Evolutionary conservation across 2,329 filamentous ascomycete genomes (phyloP).

Genomic region (Fusarium proliferatum): DNA sequence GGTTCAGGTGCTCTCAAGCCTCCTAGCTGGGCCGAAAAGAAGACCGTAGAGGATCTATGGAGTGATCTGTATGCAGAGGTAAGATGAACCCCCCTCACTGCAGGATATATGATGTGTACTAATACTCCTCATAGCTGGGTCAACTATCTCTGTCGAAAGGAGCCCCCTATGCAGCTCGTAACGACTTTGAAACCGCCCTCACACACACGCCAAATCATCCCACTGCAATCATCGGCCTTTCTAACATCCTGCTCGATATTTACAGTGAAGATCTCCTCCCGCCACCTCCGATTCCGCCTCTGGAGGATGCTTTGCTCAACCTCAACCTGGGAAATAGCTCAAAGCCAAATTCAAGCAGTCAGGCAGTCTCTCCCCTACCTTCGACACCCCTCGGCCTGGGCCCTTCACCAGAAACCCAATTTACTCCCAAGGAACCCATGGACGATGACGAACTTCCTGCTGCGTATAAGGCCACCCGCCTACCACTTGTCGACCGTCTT

Average conservation of each 20-base stretch:
- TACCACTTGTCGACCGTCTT: constrained; percentile 83
- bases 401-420: constrained; percentile 37
- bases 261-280: constrained; percentile 77
- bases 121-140: constrained; percentile 66
- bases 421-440: constrained; percentile 29
- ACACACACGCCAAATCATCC: constrained; percentile 84
- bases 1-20: constrained; percentile 71
- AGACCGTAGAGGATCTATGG: constrained; percentile 85
- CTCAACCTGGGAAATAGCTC: background rate
- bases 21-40: constrained; percentile 81
- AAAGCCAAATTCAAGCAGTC: constrained; percentile 6
- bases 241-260: constrained; percentile 86
- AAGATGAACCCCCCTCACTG: constrained; percentile 49
- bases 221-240: constrained; percentile 81
- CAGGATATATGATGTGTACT: background rate
- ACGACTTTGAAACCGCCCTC: constrained; percentile 84
- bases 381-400: constrained; percentile 61
- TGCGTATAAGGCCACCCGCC: constrained; percentile 67
- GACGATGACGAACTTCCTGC: constrained; percentile 59
- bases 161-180: constrained; percentile 74
- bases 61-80: constrained; percentile 87
- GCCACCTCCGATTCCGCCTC: constrained; percentile 61
- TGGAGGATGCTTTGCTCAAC: constrained; percentile 44
- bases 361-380: constrained; percentile 49
- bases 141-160: constrained; percentile 72